Evolutionary conservation across 2,329 filamentous ascomycete species (phyloP), one percentile per base, ranked within the genome.

Genomic region (Fusarium illudens): DNA sequence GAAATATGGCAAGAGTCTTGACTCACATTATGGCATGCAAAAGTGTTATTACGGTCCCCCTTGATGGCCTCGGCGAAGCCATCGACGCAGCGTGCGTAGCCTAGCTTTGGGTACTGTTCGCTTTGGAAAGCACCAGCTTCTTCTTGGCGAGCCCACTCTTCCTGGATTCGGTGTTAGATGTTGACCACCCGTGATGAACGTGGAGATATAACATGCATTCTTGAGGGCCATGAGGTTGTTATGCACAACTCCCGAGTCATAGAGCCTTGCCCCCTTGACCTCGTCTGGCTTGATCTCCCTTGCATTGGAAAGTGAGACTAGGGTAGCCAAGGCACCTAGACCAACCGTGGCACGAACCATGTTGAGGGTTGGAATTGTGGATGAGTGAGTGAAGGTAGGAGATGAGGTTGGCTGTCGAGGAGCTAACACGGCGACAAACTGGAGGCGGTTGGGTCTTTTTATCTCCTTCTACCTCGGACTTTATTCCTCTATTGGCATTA

Each of bases 11-110:
- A n/a, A 3, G 4, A 7, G 2, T 2, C 4, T 33, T 2, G 8
- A 44, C 70, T 48, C 12, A 86, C 80, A 60, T 83, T 83, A 58
- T 77, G 80, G 74, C 83, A 85, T 29, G 72, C 73, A 73, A 84
- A 86, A 3, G 82, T 85, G 72, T 85, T 81, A 58, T 79, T 76
- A 17, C 78, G 73, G 57, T 86, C 81, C 2, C 82, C 83, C 7
- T 79, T 76, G 25, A 83, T 77, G 44, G 82, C 82, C 36, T 77
- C 77, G 4, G 81, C 83, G 12, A 79, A 70, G 4, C 84, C 84
- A 20, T 82, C 75, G 9, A 77, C 73, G 65, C 84, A 86, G 25
- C 67, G 63, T 7, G 78, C 77, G 68, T 78, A 80, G 13, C 78
- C 78, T 6, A 81, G 75, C 50, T 77, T 75, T 4, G 79, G 79